Evolutionary conservation across 1,139 yeast genomes (phyloP), one percentile per base, ranked within the genome.

Genomic region (Tardiomyces blankii): DNA sequence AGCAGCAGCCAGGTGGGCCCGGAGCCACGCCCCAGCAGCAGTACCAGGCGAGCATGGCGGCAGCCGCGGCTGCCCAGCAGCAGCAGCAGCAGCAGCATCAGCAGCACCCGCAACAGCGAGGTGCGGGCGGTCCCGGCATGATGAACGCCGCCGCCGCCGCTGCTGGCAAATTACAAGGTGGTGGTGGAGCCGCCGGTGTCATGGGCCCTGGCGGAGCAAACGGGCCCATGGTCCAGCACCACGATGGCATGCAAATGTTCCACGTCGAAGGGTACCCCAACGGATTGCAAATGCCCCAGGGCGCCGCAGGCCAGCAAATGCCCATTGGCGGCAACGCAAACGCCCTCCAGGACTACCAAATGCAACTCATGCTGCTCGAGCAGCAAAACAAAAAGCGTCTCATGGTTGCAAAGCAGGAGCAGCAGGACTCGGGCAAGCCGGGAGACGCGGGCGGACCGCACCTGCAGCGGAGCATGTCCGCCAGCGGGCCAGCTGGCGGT

Each of bases 291-390:
- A 47, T 35, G 50, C 44, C 38, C 46, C 43, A 40, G 45, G 44
- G 39, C n/a, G 19, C 39, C 13, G 39, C 19, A 9, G 19, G 39
- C 18, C 39, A 35, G 39, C 39, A n/a, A 12, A 35, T 16, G 39
- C 19, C 19, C 21, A 35, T 30, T 30, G 35, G 35, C 11, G 35
- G 35, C 11, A 30, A 30, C 16, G 35, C 35, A 9, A 30, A 30
- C 35, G 75, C 76, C 3, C 66, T 82, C 43, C 83, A 80, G 51
- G 89, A 82, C 59, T 83, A 83, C 61, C 91, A 83, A 61, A 76
- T 77, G 73, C 91, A 83, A 62, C 65, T 83, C 52, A 75, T 82
- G 78, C 62, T 80, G 41, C 65, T 83, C 49, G 91, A 83, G 53
- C 77, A 78, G 53, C 88, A 81, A 58, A 82, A 82, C 61, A 80